Base-by-base conservation (phyloP, 1,284 basidiomycete genomes). In the Tilletiaria anomala region DNA sequence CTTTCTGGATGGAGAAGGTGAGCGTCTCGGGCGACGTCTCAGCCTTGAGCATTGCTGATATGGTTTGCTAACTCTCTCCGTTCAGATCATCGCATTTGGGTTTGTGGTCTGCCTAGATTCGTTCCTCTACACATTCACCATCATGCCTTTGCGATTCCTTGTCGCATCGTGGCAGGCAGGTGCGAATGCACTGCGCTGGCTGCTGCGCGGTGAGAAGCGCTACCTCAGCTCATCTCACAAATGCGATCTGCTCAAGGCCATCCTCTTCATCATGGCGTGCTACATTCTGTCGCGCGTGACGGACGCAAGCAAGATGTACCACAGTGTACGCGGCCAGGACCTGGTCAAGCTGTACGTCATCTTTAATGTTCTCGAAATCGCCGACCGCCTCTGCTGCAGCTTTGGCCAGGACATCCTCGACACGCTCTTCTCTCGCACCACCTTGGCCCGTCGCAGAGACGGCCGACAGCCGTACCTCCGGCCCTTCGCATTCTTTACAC, bases 391-490 rank as follows among this genome's bases (percentile, higher is more conserved):
- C 6, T 94, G 88, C 66, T 83, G 87, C 38, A 91, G 88, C 2
- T 93, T 99, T 55, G 93, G 93, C 1, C 93, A 97, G 69, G 93
- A 99, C 61, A 79, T 97, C 41, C 75, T 96, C 4, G 93, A 99
- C 63, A 93, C 88, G 51, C 73, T 99, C 18, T 97, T 96, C 67
- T 94, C 91, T 3, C 75, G 83, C 3, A 86, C 84, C 15, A 94
- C 88, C 0, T 72, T 96, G 15, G 79, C 83, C 34, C 76, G 69
- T 5, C 52, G 68, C 12, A 24, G 32, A 12, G 70, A 69, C 46
- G 73, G 64, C 45, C 69, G 51, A 16, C 69, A 70, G 42, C 68
- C 70, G 11, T 66, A 65, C 39, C 69, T 88, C 32, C 76, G 83
- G 2, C 87, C 91, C 0, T 71, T 86, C 24, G 73, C 84, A 24